These are phyloP conservation scores for Neurospora sp. DNA, from an alignment of 495 filamentous ascomycete species.

Conservation along the genomic window DNA sequence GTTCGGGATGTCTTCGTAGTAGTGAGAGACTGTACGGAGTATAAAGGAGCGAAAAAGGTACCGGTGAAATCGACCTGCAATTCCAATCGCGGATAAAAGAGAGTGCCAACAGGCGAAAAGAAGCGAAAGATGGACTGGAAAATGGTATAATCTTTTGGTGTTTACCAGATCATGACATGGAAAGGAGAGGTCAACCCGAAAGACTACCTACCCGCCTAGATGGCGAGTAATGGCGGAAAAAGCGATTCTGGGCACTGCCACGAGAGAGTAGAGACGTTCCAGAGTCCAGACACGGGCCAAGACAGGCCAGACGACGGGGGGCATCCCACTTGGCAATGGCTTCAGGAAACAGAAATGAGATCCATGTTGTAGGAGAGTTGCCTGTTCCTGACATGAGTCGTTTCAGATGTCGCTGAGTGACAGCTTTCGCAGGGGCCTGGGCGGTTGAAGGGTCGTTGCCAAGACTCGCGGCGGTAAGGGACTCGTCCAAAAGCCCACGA, in stretches of 20 bases:
- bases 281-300: conserved; percentile 1
- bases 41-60: conserved; percentile 3
- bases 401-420: conserved; percentile 32
- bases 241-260: conserved; percentile 4
- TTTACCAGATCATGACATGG: conserved; percentile 7
- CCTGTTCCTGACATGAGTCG: conserved; percentile 26
- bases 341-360: not conserved
- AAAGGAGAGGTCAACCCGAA: not conserved
- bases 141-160: conserved; percentile 13
- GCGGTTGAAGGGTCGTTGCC: not conserved
- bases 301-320: conserved; percentile 13
- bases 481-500: not conserved
- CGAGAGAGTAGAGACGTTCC: not conserved
- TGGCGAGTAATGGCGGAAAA: conserved; percentile 2
- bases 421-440: not conserved
- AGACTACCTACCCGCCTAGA: not conserved
- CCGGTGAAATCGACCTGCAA: conserved; percentile 27
- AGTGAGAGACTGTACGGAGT: conserved; percentile 1
- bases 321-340: conserved; percentile 15
- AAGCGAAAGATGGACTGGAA: conserved; percentile 24
- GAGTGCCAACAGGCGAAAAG: conserved; percentile 10
- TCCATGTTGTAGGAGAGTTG: conserved; percentile 14
- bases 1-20: not conserved
- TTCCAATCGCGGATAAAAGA: conserved; percentile 14
- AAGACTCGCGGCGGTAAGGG: not conserved